These are phyloP conservation scores for Aspergillus haitiensis DNA, from an alignment of 495 filamentous ascomycete species.

Conservation along the genomic window DNA sequence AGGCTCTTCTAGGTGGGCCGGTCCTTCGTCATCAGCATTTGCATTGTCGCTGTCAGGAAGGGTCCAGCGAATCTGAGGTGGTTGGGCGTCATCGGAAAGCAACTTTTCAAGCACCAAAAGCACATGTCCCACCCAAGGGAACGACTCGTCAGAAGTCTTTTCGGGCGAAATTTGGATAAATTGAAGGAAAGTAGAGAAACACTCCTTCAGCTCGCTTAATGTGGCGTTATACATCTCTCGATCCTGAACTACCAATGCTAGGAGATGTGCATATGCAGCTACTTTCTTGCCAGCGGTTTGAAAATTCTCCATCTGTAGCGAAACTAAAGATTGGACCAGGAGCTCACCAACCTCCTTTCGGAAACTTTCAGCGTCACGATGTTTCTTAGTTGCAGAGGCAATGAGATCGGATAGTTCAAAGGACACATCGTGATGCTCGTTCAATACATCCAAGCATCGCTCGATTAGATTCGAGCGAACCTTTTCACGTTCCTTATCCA, in stretches of 20 bases:
- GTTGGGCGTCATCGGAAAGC: constrained; percentile 81
- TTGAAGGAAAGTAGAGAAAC: constrained; percentile 68
- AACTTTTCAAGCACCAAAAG: constrained; percentile 88
- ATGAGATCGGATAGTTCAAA: constrained; percentile 91
- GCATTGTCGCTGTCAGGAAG: constrained; percentile 58
- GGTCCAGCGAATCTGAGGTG: constrained; percentile 70
- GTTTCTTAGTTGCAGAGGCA: constrained; percentile 68
- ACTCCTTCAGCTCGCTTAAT: constrained; percentile 72
- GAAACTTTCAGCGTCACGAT: constrained; percentile 59
- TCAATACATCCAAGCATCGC: constrained; percentile 84
- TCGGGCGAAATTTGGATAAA: constrained; percentile 74
- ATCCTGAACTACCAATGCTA: constrained; percentile 84
- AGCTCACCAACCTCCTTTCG: constrained; percentile 77
- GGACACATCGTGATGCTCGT: constrained; percentile 82
- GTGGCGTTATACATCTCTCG: constrained; percentile 77
- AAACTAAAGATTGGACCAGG: constrained; percentile 83
- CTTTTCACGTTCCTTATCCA: constrained; percentile 72
- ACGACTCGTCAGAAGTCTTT: constrained; percentile 66
- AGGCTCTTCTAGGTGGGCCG: constrained; percentile 59
- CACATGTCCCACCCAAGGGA: constrained; percentile 90
- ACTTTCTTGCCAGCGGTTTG: constrained; percentile 75
- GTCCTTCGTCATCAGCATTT: constrained; percentile 44
- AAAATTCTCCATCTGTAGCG: constrained; percentile 71
- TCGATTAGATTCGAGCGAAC: constrained; percentile 80
- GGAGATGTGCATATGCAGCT: constrained; percentile 87